Base-by-base conservation (phyloP, 441 rosid species). In the Croton setiger region DNA sequence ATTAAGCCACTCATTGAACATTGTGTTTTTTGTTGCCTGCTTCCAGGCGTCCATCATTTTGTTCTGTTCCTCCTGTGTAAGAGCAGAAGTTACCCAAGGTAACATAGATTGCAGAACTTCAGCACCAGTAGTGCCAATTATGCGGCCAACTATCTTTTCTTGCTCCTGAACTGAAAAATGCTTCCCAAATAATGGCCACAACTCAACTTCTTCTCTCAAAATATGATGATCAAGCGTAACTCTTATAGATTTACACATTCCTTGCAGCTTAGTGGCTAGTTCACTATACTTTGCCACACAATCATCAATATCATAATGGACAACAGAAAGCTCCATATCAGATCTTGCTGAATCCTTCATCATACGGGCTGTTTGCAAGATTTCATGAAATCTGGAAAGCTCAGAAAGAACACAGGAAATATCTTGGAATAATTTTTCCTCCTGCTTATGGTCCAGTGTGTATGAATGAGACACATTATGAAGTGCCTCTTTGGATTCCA, bases 71-170 rank as follows among this genome's bases (percentile, higher is more conserved):
- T 80, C 87, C 72, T 78, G 83, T 44, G 86, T 84, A 47, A 86
- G 87, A 55, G 87, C 92, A 67, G 86, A 80, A 67, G 92, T 86
- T 70, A 86, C 92, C 93, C 90, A 88, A 1, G 90, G 93, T 62
- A 88, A 76, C 93, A 88, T 84, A 58, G 93, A 84, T 71, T 88
- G 93, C 63, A 88, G 75, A 55, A 88, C 88, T 72, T 87, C 93
- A 43, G 90, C 93, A 41, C 93, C 90, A 15, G 86, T 86, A n/a
- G 90, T 82, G 71, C 93, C 90, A 60, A 88, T 88, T 65, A 88
- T 88, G 59, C 73, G 82, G 31, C 93, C 93, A 75, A 88, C 86
- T 64, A 88, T 71, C 68, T 78, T 88, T 64, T 88, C 87, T 68
- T 84, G 90, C 39, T 88, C 88, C 72, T 83, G 83, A 73, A 86